Conservation (phyloP, 164 flowering plant genomes). For the Aristolochia californica region DNA sequence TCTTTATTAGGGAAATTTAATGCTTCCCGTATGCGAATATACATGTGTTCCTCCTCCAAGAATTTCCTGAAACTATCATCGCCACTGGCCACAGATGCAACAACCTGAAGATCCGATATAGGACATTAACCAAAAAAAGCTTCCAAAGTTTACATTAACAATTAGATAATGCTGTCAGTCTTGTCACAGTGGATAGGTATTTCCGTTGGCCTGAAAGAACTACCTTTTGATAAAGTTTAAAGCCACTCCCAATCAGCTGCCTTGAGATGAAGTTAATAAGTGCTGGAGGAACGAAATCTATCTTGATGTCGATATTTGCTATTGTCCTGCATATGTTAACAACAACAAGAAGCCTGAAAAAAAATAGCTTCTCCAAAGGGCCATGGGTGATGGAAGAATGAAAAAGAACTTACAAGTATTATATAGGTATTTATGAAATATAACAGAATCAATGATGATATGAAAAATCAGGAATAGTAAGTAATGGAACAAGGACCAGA, state of each 20-base stretch:
- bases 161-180: no score
- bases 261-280: constrained; percentile 82
- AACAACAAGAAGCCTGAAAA: no score
- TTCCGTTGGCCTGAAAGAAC: neutral
- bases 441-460: no score
- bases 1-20: constrained; percentile 17
- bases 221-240: constrained; percentile 82
- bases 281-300: constrained; percentile 81
- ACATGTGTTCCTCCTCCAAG: constrained; percentile 43
- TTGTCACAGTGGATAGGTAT: neutral
- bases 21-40: constrained; percentile 45
- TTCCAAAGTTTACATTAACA: no score
- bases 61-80: constrained; percentile 46
- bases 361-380: no score
- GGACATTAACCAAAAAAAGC: no score
- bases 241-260: constrained; percentile 83
- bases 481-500: no score
- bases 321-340: constrained; percentile 50
- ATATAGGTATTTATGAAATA: no score
- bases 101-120: constrained; percentile 28
- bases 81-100: constrained; percentile 41
- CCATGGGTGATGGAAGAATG: no score
- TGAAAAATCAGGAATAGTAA: no score
- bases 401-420: no score
- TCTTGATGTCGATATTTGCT: constrained; percentile 67